Percentiles rank a stretch among this genome's conserved stretches.
These are phyloP conservation scores for Serendipita sp. DNA, from an alignment of 768 basidiomycete species.

Conservation along the genomic window DNA sequence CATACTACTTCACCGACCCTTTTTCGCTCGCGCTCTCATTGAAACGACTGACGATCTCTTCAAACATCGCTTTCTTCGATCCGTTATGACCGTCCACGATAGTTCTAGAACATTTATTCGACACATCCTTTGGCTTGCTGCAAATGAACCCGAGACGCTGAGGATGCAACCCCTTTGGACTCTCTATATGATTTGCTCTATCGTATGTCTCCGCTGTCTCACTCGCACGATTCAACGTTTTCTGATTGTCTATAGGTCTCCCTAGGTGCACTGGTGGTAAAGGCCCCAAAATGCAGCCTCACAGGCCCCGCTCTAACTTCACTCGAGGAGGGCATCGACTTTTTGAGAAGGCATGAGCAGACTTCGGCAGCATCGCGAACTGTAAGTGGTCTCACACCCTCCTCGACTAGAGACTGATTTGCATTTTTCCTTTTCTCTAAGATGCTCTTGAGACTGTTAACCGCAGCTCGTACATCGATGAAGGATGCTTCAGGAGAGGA, in stretches of 20 bases:
- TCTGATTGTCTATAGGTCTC: not conserved
- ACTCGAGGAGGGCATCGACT: not conserved
- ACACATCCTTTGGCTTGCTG: not conserved
- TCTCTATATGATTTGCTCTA: not conserved
- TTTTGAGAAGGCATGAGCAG: not conserved
- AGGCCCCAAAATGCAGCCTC: not conserved
- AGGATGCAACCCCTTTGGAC: not conserved
- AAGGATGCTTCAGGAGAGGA: not conserved
- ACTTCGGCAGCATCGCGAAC: not conserved
- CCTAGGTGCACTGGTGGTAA: not conserved
- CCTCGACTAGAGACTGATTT: not conserved
- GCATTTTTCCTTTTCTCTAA: too few relatives aligned
- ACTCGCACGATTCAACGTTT: not conserved
- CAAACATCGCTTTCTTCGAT: constrained; percentile 4
- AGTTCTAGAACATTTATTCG: not conserved
- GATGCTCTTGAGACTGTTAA: too few relatives aligned
- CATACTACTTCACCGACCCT: constrained; percentile 3
- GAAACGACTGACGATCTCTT: not conserved
- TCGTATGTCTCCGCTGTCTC: not conserved
- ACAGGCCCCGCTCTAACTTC: not conserved
- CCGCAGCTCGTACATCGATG: not conserved
- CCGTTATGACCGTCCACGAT: constrained; percentile 4
- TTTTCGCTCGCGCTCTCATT: not conserved
- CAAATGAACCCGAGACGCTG: not conserved
- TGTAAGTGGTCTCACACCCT: not conserved